Evolutionary conservation across 1,284 basidiomycete species (phyloP), one percentile per base, ranked within the genome.

Genomic region (Ceratobasidium sp.): DNA sequence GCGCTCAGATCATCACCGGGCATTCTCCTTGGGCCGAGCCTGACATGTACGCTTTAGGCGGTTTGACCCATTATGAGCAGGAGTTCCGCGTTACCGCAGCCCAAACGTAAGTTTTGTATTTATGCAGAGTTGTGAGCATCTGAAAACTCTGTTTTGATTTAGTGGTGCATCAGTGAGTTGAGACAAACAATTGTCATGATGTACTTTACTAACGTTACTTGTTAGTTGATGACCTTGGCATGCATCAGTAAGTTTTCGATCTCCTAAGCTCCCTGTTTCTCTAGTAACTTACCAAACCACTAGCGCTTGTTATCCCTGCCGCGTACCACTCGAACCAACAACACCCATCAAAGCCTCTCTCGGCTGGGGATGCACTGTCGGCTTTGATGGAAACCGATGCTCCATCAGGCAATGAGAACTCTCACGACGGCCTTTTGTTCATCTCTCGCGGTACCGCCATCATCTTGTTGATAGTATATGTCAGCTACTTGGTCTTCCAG

Each of bases 221-320:
- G 47, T 61, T 81, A 93, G 85, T 83, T 97, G 73, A 92, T 96
- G 92, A 95, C 93, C 3, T 84, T 97, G 43, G 87, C 94, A 6
- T 93, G 92, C 80, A 94, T 96, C 80, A 95, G 90, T 92, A 79
- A 75, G 89, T 83, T 66, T 28, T 30, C 11, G 18, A 38, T 62
- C 57, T 54, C 21, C 18, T 52, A n/a, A n/a, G n/a, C n/a, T n/a
- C n/a, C n/a, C n/a, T n/a, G n/a, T n/a, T 30, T 75, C 26, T 59
- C 23, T 38, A 21, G 26, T 38, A 9, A 28, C 28, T 35, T 2
- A 30, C 63, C 16, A n/a, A 38, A n/a, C 13, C 21, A 44, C 13
- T 75, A 92, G 90, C 94, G 32, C 86, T 98, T 49, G 91, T 96
- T 75, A 91, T 98, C 73, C 95, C 95, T n/a, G 95, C 95, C 38